Evolutionary conservation across 768 basidiomycete species (phyloP).

Genomic region (Lactarius hatsudake): DNA sequence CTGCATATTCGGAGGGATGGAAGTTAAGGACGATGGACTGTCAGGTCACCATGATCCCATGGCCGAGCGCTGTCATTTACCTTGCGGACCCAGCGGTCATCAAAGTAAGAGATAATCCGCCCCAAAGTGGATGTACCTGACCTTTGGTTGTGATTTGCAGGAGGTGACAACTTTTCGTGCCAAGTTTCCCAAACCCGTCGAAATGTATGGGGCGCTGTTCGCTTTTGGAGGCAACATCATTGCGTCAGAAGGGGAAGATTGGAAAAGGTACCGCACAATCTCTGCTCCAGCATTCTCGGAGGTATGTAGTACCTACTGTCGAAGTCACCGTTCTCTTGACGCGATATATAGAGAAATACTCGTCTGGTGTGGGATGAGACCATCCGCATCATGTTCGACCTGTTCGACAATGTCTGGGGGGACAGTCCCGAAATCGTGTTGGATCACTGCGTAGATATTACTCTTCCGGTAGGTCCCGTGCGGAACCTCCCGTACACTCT

Average conservation of each 20-base stretch:
- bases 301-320: constrained; percentile 35
- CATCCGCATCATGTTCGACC: constrained; percentile 33
- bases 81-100: constrained; percentile 22
- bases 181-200: constrained; percentile 56
- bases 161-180: constrained; percentile 48
- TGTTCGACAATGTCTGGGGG: constrained; percentile 46
- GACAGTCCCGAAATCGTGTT: constrained; percentile 39
- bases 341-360: constrained; percentile 35
- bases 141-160: constrained; percentile 33
- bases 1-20: too few relatives aligned
- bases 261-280: constrained; percentile 64
- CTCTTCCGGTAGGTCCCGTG: constrained; percentile 45
- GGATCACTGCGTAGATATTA: constrained; percentile 52
- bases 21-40: not conserved
- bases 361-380: constrained; percentile 42
- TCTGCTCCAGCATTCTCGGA: constrained; percentile 65
- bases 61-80: not conserved
- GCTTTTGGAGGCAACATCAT: constrained; percentile 63
- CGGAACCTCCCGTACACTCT: not conserved
- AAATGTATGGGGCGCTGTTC: constrained; percentile 43
- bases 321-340: not conserved
- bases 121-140: not conserved
- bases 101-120: constrained; percentile 10
- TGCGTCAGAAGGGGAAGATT: constrained; percentile 59
- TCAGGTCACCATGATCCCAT: constrained; percentile 15